A percentile compares a stretch with the other conserved stretches of the same genome.
These are phyloP conservation scores for Candida sp. DNA, from an alignment of 1,139 yeast species.

Conservation along the genomic window DNA sequence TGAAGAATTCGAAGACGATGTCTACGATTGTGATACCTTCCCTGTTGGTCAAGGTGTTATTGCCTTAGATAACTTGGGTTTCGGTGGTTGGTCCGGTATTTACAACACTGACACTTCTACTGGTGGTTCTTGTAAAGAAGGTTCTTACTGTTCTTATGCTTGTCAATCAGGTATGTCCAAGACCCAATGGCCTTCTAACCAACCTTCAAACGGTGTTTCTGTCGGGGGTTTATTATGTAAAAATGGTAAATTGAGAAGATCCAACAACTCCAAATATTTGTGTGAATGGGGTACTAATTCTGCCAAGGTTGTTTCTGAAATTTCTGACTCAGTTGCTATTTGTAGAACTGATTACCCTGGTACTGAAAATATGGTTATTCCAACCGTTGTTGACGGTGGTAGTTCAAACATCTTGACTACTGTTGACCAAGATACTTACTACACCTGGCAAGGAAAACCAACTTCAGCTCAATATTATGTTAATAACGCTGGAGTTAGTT, in stretches of 20 bases:
- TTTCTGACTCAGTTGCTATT: slow-evolving; percentile 60
- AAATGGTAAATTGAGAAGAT: slow-evolving; percentile 64
- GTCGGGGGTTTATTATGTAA: slow-evolving; percentile 77
- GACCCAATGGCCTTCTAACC: slow-evolving; percentile 79
- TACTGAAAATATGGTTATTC: slow-evolving; percentile 83
- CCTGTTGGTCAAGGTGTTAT: slow-evolving; percentile 94
- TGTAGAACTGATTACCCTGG: slow-evolving; percentile 92
- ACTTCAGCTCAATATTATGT: slow-evolving; percentile 82
- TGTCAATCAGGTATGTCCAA: slow-evolving; percentile 91
- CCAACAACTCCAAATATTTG: slow-evolving; percentile 60
- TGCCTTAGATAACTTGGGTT: slow-evolving; percentile 48
- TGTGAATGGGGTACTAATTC: slow-evolving; percentile 76
- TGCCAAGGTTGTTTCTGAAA: slow-evolving; percentile 57
- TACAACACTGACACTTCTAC: slow-evolving; percentile 63
- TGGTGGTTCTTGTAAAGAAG: slow-evolving; percentile 67
- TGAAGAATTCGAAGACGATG: slow-evolving; percentile 74
- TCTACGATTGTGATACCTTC: slow-evolving; percentile 68
- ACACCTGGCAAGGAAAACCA: slow-evolving; percentile 58
- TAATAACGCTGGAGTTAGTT: slow-evolving; percentile 75
- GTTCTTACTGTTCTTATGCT: slow-evolving; percentile 80
- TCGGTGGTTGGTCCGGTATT: slow-evolving; percentile 76
- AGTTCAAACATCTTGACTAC: slow-evolving; percentile 56
- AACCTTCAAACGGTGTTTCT: slow-evolving; percentile 73
- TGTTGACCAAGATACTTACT: slow-evolving; percentile 62
- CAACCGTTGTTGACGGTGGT: slow-evolving; percentile 68